Evolutionary conservation across 1,139 yeast genomes (phyloP).

Genomic region (Pichia sp.): DNA sequence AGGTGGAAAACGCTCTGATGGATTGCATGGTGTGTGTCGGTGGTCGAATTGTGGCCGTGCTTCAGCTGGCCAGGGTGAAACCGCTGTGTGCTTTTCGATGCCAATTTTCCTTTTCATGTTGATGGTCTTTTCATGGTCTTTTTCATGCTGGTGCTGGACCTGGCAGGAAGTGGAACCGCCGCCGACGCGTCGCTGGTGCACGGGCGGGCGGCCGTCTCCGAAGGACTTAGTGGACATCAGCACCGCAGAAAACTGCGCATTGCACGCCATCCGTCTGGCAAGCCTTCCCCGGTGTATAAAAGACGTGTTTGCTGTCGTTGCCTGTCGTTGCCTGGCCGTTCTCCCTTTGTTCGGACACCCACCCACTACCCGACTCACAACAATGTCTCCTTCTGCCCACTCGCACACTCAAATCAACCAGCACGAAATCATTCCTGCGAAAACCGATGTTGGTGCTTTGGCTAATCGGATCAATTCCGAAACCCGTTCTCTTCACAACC

Average conservation of each 20-base stretch:
- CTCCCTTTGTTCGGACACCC: neutral
- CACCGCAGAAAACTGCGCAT: conserved; percentile 11
- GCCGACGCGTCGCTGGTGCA: no score
- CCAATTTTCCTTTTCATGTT: no score
- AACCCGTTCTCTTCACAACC: conserved; percentile 61
- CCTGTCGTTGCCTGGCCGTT: no score
- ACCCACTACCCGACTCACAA: neutral
- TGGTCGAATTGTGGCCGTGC: no score
- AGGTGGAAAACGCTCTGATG: conserved; percentile 3
- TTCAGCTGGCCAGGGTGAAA: no score
- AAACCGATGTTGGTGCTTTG: conserved; percentile 71
- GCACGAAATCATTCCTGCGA: conserved; percentile 61
- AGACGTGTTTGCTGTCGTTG: no score
- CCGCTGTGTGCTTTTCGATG: neutral
- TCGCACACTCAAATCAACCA: conserved; percentile 28
- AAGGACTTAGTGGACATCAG: conserved; percentile 9
- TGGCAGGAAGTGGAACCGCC: no score
- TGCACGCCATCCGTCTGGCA: neutral
- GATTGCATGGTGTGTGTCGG: neutral
- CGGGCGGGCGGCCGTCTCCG: no score
- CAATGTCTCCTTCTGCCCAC: conserved; percentile 13
- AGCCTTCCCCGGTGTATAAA: neutral
- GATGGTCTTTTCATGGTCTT: no score
- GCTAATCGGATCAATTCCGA: conserved; percentile 72
- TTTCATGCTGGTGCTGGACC: no score